Evolutionary conservation across 345 rosid genomes (phyloP), one percentile per base, ranked within the genome.

Genomic region (Populus simonii): DNA sequence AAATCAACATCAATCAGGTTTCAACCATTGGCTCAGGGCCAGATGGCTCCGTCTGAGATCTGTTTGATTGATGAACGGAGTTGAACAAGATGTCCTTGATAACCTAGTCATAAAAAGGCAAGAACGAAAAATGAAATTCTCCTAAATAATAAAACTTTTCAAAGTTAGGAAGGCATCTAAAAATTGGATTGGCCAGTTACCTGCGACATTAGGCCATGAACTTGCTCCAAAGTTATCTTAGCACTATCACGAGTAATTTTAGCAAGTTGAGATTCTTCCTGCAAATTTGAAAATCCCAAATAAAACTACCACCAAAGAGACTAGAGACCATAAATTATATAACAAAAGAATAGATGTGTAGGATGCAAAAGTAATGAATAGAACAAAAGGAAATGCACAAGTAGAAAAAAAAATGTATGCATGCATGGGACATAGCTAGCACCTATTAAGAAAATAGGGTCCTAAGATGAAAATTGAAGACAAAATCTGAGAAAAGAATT

Each of bases 121-220:
- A 12, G 55, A 27, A 45, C 6, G 16, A 31, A 7, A 13, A 12
- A 17, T 22, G 23, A 49, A 22, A n/a, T 61, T 3, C 68, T 17
- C 12, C 53, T 11, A 45, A 27, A 7, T n/a, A 72, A 49, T 10
- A 17, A 53, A 59, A 51, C 18, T 38, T 7, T 11, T 63, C n/a
- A 68, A 39, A 76, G 22, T 35, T 36, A 55, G 68, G 17, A 4
- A 35, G 51, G 66, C 17, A 73, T 7, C 55, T 16, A 66, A 78
- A 74, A 74, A 72, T 13, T 35, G 65, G 41, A 73, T 53, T 36
- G 55, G 53, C 13, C 1, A 70, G 53, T 84, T 84, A 94, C 99
- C 98, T 96, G 99, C 20, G 98, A 96, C 98, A 96, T 96, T 66
- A 96, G 85, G 47, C 99, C 99, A 83, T 96, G 98, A 51, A 94